Evolutionary conservation across 495 filamentous ascomycete genomes (phyloP), one percentile per base, ranked within the genome.

Genomic region (Hypomontagnella submonticulosa): DNA sequence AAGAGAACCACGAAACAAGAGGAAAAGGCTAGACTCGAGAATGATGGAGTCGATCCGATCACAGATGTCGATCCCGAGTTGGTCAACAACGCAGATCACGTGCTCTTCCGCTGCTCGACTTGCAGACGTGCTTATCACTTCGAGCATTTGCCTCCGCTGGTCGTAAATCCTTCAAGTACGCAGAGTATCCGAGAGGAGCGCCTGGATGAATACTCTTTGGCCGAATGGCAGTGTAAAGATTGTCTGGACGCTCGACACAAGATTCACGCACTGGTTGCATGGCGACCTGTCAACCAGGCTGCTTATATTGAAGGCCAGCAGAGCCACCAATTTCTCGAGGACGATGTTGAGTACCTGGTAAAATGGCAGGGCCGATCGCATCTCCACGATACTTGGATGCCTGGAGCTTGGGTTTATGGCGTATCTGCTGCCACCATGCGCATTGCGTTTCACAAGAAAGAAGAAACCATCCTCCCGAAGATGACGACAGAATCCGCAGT

Each of bases 371-470:
- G 79, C 0, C 83, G 85, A 50, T 96, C 93, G 0, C 94, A 97
- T 62, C 89, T 87, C 65, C 89, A 89, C 52, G 89, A 87, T 18
- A 79, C 75, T 2, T 99, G 96, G 96, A 87, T 91, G 83, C 87
- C 90, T 13, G 96, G 95, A 6, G 83, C 87, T 19, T 99, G 96
- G 96, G 83, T 93, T 11, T 92, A 85, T 83, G 93, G 93, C n/a
- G 77, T 88, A n/a, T 83, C 84, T 41, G 75, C 78, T 13, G 49
- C 73, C 4, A 19, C 69, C 1, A 96, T 91, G 89, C 84, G 92
- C 5, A 84, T 81, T 12, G 84, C 90, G 0, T 99, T 98, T 66
- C 75, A 87, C 36, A 91, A 85, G 66, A 87, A 86, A 10, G 83
- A 90, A 4, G 85, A 88, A 42, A 80, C 83, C 47, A 71, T 82